Evolutionary conservation across 1,139 yeast genomes (phyloP), one percentile per base, ranked within the genome.

Genomic region (Geotrichum cucujoidarum): DNA sequence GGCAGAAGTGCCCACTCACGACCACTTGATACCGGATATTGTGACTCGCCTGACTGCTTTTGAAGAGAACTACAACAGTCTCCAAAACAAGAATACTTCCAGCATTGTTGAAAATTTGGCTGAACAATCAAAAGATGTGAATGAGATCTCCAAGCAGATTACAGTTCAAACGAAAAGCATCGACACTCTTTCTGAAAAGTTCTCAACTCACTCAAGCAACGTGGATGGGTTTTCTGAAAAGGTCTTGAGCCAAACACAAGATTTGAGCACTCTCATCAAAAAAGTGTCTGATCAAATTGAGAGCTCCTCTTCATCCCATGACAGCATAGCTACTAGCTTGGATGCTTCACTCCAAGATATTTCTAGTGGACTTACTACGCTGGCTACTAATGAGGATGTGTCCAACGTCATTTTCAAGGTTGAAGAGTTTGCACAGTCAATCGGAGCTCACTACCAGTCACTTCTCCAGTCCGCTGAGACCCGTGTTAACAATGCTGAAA

Each of bases 21-120:
- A 45, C 18, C 46, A 45, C 22, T 11, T 44, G 38, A 39, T 40
- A 18, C 41, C 45, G 3, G 47, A 45, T 20, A 45, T 48, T 40
- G 6, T 41, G 6, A 27, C 21, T 4, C 36, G 35, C 17, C 7
- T 47, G 14, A 35, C 14, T 10, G 10, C 16, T 6, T 20, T 34
- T 22, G 51, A 48, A 36, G 42, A 40, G 13, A 16, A 29, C 11
- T n/a, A n/a, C n/a, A n/a, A n/a, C n/a, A n/a, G n/a, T n/a, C n/a
- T n/a, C n/a, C n/a, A n/a, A n/a, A n/a, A n/a, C n/a, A n/a, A n/a
- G n/a, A n/a, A n/a, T n/a, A n/a, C n/a, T n/a, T n/a, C n/a, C n/a
- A n/a, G n/a, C n/a, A n/a, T n/a, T n/a, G n/a, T n/a, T n/a, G n/a
- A n/a, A n/a, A n/a, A n/a, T n/a, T n/a, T n/a, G n/a, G n/a, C n/a